Evolutionary conservation across 345 rosid species (phyloP).

Genomic region (Murraya koenigii): DNA sequence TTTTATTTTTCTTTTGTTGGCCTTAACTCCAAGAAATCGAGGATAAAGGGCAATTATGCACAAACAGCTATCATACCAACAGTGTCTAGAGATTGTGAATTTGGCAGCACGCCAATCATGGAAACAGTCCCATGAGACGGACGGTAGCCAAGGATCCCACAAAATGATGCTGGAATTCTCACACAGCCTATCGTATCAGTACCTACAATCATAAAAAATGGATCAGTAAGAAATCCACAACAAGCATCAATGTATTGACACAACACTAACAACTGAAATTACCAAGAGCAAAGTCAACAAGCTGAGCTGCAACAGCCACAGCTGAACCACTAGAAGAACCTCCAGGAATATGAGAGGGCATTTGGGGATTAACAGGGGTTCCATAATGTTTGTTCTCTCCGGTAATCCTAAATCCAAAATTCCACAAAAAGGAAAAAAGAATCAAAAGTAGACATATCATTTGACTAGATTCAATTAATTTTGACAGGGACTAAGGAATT

Average conservation of each 20-base stretch:
- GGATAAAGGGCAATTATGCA: not conserved
- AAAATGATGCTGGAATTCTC: conserved; percentile 84
- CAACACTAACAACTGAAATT: conserved; percentile 11
- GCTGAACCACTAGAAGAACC: conserved; percentile 98
- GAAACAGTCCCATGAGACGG: conserved; percentile 87
- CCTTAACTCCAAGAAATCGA: not conserved
- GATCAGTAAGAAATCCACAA: conserved; percentile 2
- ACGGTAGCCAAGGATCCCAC: conserved; percentile 85
- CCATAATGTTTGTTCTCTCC: conserved; percentile 91
- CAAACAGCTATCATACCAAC: conserved; percentile 52
- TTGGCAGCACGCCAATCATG: conserved; percentile 71
- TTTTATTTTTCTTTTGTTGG: not conserved
- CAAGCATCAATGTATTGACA: not conserved
- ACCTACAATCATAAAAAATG: conserved; percentile 37
- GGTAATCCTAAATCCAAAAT: conserved; percentile 41
- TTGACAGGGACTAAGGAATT: not conserved
- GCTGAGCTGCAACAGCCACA: conserved; percentile 78
- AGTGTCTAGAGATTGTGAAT: conserved; percentile 81
- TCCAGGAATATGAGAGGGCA: conserved; percentile 71
- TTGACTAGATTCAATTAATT: not conserved
- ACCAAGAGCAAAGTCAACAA: conserved; percentile 92
- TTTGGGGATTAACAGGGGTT: conserved; percentile 67
- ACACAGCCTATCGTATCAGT: conserved; percentile 75
- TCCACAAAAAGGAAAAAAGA: conserved; percentile 1
- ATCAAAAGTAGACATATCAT: not conserved